Evolutionary conservation across 177 flowering plant species (phyloP), one percentile per base, ranked within the genome.

Genomic region (Vitis hybrid): DNA sequence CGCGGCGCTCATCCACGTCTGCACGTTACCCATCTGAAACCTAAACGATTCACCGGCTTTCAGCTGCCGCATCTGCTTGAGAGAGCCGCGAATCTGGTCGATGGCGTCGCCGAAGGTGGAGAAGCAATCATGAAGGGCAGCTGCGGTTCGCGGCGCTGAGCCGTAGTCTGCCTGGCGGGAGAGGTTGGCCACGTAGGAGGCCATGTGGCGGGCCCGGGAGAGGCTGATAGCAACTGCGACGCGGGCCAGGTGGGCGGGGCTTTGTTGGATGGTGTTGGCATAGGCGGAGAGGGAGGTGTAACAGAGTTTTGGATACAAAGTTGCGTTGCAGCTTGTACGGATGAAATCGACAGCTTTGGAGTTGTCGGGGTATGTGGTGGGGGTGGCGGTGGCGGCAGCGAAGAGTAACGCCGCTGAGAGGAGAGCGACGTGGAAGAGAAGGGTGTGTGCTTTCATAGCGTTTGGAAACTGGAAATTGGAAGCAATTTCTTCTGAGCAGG

Each of bases 1-100:
- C 4, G 95, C 97, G 0, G 95, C 95, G 81, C 97, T 93, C 92
- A 93, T 90, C 93, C 93, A 93, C 78, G 98, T 90, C 88, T 93
- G 89, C 70, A 90, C 94, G 77, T 93, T 88, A 70, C 88, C 76
- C 83, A 89, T 76, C 83, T 78, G 89, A 64, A 88, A 89, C 82
- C 75, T 65, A 64, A 89, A 77, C 65, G 77, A 67, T 70, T 71
- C 78, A n/a, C 79, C 73, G 33, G 72, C n/a, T 57, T 75, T 78
- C 20, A 83, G 71, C 76, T 56, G 73, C 3, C 82, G 69, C 84
- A 93, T 85, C 87, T 91, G 90, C 62, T 64, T 73, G n/a, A 87
- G 66, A 55, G 98, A 93, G 12, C 75, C 85, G n/a, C 75, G 72
- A n/a, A 93, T 89, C 78, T 85, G 84, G 60, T 85, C 92, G 29